A percentile compares a stretch with the other conserved stretches of the same genome.
Conservation (phyloP, 306 rosid genomes). For the Dicorynia guianensis region DNA sequence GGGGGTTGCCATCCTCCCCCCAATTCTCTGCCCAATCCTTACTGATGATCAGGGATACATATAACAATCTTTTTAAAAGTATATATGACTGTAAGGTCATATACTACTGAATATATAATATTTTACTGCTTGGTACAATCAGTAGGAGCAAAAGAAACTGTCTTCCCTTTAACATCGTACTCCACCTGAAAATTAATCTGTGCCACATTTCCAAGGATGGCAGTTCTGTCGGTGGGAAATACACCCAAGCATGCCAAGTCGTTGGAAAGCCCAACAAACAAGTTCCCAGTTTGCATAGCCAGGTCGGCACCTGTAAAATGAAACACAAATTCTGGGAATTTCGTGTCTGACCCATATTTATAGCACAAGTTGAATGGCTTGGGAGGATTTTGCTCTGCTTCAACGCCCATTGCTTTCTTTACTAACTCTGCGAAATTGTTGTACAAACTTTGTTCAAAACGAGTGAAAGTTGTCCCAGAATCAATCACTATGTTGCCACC, state of each 20-base stretch:
- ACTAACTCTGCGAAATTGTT: neutral
- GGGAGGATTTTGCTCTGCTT: neutral
- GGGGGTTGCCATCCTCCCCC: too few species aligned
- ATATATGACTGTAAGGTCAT: too few species aligned
- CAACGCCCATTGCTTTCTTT: neutral
- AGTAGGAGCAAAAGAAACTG: conserved; percentile 3
- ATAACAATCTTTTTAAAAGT: too few species aligned
- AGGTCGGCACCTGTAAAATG: conserved; percentile 23
- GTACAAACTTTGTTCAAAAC: neutral
- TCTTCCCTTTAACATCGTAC: neutral
- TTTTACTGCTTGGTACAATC: conserved; percentile 1
- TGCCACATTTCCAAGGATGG: neutral
- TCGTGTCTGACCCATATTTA: neutral
- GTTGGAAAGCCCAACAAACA: neutral
- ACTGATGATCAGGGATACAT: too few species aligned
- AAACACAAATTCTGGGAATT: neutral
- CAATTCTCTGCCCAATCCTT: too few species aligned
- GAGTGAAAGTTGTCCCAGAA: neutral
- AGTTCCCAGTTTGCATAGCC: neutral
- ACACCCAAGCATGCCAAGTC: neutral
- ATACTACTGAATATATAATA: too few species aligned
- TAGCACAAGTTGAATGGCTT: neutral
- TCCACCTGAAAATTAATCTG: conserved; percentile 1
- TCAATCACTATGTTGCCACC: neutral
- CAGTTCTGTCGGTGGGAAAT: neutral